Evolutionary conservation across 495 filamentous ascomycete species (phyloP).

Genomic region (Podospora tetraspora): DNA sequence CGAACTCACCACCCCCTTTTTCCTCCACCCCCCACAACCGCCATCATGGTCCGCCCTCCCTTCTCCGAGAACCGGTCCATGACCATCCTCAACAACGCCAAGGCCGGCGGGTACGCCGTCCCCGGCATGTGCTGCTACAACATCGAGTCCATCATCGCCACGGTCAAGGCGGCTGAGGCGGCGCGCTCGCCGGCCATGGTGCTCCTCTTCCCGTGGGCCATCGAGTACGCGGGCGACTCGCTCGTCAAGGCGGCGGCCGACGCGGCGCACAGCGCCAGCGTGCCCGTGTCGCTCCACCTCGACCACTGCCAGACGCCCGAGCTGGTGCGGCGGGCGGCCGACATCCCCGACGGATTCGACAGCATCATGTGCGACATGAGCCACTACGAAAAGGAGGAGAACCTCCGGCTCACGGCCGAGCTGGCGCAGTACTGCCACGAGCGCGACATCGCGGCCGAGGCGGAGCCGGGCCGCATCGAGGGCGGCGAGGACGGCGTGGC

Average conservation of each 20-base stretch:
- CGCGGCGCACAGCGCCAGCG: constrained; percentile 56
- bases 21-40: neutral
- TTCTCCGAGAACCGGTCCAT: constrained; percentile 58
- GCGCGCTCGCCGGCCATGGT: constrained; percentile 73
- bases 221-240: constrained; percentile 56
- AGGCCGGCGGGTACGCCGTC: constrained; percentile 60
- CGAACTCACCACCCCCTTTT: neutral
- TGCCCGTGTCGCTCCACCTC: constrained; percentile 69
- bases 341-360: constrained; percentile 61
- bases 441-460: constrained; percentile 71
- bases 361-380: constrained; percentile 82
- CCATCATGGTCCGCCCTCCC: constrained; percentile 47
- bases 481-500: constrained; percentile 80
- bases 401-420: constrained; percentile 65
- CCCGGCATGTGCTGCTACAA: constrained; percentile 83
- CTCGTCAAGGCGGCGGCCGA: constrained; percentile 39
- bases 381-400: constrained; percentile 79
- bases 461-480: constrained; percentile 76
- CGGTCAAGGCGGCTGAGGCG: constrained; percentile 69
- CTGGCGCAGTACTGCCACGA: constrained; percentile 66
- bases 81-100: constrained; percentile 62
- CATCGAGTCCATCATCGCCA: constrained; percentile 74
- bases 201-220: constrained; percentile 85
- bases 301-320: constrained; percentile 73
- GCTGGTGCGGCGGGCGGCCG: constrained; percentile 60